These are phyloP conservation scores for Canna indica DNA, from an alignment of 176 grass and related monocot genomes.

Conservation along the genomic window DNA sequence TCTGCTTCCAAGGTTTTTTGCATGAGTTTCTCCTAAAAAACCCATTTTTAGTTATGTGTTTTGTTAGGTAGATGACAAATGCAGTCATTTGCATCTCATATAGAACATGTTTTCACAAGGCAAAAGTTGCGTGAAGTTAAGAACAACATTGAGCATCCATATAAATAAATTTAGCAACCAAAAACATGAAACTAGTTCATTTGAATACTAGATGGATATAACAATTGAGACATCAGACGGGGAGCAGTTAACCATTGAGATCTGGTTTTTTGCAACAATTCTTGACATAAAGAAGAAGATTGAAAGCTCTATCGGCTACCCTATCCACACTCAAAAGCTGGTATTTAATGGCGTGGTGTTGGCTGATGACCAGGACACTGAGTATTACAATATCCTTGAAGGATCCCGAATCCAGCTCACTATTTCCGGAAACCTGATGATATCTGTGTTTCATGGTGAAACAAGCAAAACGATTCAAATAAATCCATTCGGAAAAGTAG, in stretches of 20 bases:
- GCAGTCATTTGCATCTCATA: too few relatives aligned
- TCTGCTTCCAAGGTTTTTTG: too few relatives aligned
- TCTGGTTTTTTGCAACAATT: slow-evolving; percentile 33
- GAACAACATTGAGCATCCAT: background rate
- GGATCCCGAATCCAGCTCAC: slow-evolving; percentile 32
- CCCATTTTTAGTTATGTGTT: too few relatives aligned
- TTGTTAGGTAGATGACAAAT: too few relatives aligned
- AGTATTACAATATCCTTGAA: slow-evolving; percentile 28
- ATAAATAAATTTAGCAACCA: background rate
- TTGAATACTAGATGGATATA: slow-evolving; percentile 22
- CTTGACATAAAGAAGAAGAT: slow-evolving; percentile 35
- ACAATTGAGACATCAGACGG: slow-evolving; percentile 21
- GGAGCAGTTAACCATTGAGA: slow-evolving; percentile 12
- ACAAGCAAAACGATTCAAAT: too few relatives aligned
- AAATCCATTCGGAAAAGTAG: too few relatives aligned
- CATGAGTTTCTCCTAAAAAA: too few relatives aligned
- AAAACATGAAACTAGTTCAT: background rate
- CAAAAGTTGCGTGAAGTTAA: background rate
- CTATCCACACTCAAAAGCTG: slow-evolving; percentile 21
- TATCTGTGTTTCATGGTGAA: too few relatives aligned
- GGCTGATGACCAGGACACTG: slow-evolving; percentile 24
- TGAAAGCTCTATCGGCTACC: slow-evolving; percentile 15
- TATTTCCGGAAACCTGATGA: background rate
- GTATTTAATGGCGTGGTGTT: slow-evolving; percentile 24
- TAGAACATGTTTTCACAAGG: background rate